Base-by-base conservation (phyloP, 1,284 basidiomycete species). In the Ustilago bromivora region DNA sequence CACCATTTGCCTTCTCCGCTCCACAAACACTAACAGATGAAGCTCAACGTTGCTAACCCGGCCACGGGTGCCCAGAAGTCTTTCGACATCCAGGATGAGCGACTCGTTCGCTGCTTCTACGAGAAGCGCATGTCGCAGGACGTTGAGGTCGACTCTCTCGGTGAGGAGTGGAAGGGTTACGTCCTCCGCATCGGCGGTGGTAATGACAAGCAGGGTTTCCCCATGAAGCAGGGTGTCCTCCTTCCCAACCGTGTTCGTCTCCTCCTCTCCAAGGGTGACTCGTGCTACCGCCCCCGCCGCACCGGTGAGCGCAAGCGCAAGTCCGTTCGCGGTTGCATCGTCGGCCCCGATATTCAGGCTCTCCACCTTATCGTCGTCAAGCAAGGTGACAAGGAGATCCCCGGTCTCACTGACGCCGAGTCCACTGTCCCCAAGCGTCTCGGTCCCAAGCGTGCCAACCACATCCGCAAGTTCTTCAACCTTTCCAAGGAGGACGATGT, bases 191-290 rank as follows among this genome's bases (percentile, higher is more conserved):
- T 99, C 89, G 95, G 94, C 56, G 96, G 96, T 86, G 94, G 94
- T 76, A 96, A 96, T 89, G 94, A 96, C 91, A 95, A 86, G 83
- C 85, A 86, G 81, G 85, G 85, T 88, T 97, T 97, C 91, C 95
- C 95, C 63, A 98, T 98, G 95, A 98, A 98, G 90, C 96, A 98
- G 89, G 96, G 96, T 90, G 94, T 98, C 85, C 92, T 99, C 80
- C 90, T 96, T 84, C 94, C 94, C 80, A 88, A 95, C 89, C 95
- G 96, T 91, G 94, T 96, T 84, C 91, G 92, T 76, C 93, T 99
- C 79, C 93, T 98, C 85, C 94, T 99, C 87, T 87, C 93, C 81
- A 94, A 95, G 87, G 95, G 95, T 76, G 95, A 98, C 91, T 97
- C 95, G 43, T 98, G 96, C 91, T 98, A 95, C 91, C 94, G 96